Evolutionary conservation across 1,284 basidiomycete genomes (phyloP).

Genomic region (Gymnopus androsaceus): DNA sequence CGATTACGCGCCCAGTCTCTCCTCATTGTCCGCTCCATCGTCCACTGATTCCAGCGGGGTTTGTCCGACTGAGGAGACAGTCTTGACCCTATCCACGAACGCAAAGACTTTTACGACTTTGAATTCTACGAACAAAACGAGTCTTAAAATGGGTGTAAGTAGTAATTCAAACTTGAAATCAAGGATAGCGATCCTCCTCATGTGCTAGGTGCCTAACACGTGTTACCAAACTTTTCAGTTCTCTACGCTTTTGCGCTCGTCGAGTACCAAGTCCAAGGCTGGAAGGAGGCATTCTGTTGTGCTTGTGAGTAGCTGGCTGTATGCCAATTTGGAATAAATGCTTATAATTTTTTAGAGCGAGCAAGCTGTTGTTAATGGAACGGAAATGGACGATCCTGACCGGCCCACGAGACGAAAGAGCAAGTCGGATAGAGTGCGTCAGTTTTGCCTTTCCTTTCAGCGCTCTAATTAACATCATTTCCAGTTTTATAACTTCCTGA

Average conservation of each 20-base stretch:
- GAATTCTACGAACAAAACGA: slow-evolving; percentile 24
- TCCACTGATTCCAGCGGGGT: slow-evolving; percentile 9
- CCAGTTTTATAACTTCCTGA: slow-evolving; percentile 55
- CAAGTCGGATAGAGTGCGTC: slow-evolving; percentile 43
- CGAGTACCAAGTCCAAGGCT: slow-evolving; percentile 31
- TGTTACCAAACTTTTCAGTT: slow-evolving; percentile 38
- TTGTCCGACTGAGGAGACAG: not conserved
- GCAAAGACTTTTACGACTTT: slow-evolving; percentile 1
- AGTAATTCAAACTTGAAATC: not conserved
- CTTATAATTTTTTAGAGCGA: slow-evolving; percentile 33
- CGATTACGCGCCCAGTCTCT: slow-evolving; percentile 16
- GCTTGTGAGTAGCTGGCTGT: slow-evolving; percentile 13
- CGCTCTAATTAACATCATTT: slow-evolving; percentile 14
- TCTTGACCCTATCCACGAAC: not conserved
- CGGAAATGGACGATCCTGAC: slow-evolving; percentile 30
- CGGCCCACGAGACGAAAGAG: slow-evolving; percentile 35
- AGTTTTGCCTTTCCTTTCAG: slow-evolving; percentile 10
- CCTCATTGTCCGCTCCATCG: slow-evolving; percentile 16
- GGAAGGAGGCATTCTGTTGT: slow-evolving; percentile 10
- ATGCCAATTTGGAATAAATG: no score
- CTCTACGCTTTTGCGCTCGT: slow-evolving; percentile 40
- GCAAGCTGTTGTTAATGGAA: slow-evolving; percentile 29
- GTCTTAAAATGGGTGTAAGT: slow-evolving; percentile 36
- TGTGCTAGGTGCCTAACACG: slow-evolving; percentile 44
- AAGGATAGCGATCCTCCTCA: slow-evolving; percentile 1